phyloP scores from a whole-genome alignment of 2,329 filamentous ascomycete species.

The Pseudogymnoascus sp. region DNA sequence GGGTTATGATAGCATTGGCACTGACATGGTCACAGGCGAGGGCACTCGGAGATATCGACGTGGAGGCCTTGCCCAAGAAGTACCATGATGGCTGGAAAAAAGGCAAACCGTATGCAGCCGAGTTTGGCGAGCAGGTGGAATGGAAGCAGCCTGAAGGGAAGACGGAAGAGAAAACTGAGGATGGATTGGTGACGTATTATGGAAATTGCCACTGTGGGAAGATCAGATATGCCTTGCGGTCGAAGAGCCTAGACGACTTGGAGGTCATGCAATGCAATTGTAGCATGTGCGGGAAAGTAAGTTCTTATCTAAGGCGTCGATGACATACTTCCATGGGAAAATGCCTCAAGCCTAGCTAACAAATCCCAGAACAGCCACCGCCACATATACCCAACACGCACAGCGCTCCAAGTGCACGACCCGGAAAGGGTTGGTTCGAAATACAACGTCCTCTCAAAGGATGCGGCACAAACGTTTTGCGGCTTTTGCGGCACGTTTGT shows the following conservation, averaged over 20 bases:
- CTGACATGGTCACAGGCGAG: not conserved
- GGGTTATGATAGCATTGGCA: not conserved
- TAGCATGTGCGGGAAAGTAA: constrained; percentile 20
- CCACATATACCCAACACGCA: constrained; percentile 16
- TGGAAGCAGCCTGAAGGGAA: not conserved
- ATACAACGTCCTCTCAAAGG: constrained; percentile 15
- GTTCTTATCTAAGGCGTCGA: not conserved
- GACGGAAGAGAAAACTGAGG: not conserved
- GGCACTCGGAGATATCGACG: constrained; percentile 7
- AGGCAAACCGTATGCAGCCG: not conserved
- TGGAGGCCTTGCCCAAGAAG: not conserved
- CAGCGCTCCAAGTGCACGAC: constrained; percentile 10
- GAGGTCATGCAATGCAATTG: constrained; percentile 21
- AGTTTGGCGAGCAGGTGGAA: not conserved
- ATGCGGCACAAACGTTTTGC: constrained; percentile 18
- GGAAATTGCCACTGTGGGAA: constrained; percentile 24
- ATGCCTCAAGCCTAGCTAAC: not conserved
- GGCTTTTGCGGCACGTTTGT: constrained; percentile 15
- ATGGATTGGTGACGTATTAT: constrained; percentile 13
- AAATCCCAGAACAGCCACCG: constrained; percentile 16
- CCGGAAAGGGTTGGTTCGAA: constrained; percentile 11
- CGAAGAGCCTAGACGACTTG: constrained; percentile 16
- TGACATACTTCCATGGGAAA: not conserved
- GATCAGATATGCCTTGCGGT: constrained; percentile 16
- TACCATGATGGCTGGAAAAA: constrained; percentile 2